These are phyloP conservation scores for Dryadomyces quercus-mongolicae DNA, from an alignment of 2,329 filamentous ascomycete species.

Conservation along the genomic window DNA sequence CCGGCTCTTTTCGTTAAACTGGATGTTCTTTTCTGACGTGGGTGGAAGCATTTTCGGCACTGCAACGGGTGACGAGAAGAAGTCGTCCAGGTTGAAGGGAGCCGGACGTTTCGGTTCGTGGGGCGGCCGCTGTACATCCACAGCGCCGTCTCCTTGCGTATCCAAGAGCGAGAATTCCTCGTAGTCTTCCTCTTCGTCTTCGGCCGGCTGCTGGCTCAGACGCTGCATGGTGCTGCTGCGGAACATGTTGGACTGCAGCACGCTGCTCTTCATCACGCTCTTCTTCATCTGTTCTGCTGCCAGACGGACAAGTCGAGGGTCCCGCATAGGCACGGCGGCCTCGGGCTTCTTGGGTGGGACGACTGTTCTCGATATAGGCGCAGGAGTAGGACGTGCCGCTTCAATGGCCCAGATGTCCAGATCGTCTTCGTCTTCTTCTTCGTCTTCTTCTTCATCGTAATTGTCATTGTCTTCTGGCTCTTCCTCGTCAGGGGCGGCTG, in stretches of 20 bases:
- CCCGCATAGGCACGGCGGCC: neutral
- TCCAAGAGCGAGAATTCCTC: slow-evolving; percentile 35
- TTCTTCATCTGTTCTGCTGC: neutral
- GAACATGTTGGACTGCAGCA: neutral
- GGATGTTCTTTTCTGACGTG: slow-evolving; percentile 7
- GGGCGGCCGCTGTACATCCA: neutral
- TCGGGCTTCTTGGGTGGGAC: neutral
- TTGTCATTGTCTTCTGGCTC: slow-evolving; percentile 1
- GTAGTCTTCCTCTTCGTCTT: slow-evolving; percentile 20
- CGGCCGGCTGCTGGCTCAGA: neutral
- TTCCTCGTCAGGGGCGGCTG: slow-evolving; percentile 1
- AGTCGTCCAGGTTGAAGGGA: slow-evolving; percentile 16
- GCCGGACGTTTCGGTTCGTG: neutral
- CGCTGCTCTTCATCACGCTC: neutral
- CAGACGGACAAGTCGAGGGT: neutral
- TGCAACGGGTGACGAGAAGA: slow-evolving; percentile 44
- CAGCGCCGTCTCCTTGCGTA: slow-evolving; percentile 4
- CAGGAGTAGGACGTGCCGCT: slow-evolving; percentile 34
- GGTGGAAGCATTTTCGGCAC: slow-evolving; percentile 19
- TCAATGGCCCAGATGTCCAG: slow-evolving; percentile 46
- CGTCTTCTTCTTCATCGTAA: neutral
- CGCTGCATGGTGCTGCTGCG: too few species aligned
- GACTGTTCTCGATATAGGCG: slow-evolving; percentile 11
- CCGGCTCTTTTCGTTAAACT: slow-evolving; percentile 8
- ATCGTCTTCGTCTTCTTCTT: slow-evolving; percentile 24